These are phyloP conservation scores for Halophytophthora polymorphica DNA, from an alignment of 352 stramenopile genomes.

Conservation along the genomic window DNA sequence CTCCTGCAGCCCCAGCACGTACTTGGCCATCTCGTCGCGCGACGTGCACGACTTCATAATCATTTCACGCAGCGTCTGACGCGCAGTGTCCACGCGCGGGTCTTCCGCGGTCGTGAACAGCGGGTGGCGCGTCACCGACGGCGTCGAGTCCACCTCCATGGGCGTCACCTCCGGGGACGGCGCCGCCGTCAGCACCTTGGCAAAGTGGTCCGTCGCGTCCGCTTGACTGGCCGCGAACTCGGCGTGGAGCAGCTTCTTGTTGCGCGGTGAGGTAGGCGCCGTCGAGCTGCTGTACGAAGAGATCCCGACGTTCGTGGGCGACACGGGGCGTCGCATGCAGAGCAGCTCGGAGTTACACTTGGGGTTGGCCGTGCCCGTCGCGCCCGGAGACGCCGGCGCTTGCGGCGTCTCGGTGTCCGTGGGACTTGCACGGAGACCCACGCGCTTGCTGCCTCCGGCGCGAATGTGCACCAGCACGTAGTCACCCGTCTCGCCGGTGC, in stretches of 20 bases:
- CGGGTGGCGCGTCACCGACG: conserved; percentile 25
- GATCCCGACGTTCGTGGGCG: conserved; percentile 28
- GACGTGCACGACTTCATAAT: conserved; percentile 52
- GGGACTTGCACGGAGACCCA: conserved; percentile 47
- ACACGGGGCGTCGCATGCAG: conserved; percentile 31
- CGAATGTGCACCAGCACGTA: conserved; percentile 78
- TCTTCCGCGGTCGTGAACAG: conserved; percentile 25
- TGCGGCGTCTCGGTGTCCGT: conserved; percentile 18
- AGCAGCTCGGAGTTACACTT: conserved; percentile 16
- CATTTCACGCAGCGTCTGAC: conserved; percentile 42
- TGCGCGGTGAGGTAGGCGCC: conserved; percentile 38
- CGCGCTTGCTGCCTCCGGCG: conserved; percentile 62
- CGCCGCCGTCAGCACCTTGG: conserved; percentile 3
- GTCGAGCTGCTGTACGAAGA: conserved; percentile 42
- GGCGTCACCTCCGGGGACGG: conserved; percentile 2
- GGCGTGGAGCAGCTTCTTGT: conserved; percentile 41
- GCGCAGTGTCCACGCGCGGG: conserved; percentile 31
- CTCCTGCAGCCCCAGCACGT: conserved; percentile 52
- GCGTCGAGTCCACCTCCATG: conserved; percentile 12
- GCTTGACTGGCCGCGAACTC: conserved; percentile 20
- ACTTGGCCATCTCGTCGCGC: conserved; percentile 48
- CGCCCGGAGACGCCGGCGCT: conserved; percentile 16
- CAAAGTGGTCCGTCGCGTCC: conserved; percentile 11
- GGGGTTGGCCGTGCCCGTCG: not conserved
- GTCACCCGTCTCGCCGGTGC: conserved; percentile 42